Evolutionary conservation across 2,329 filamentous ascomycete genomes (phyloP).

Genomic region (Colletotrichum theobromicola): DNA sequence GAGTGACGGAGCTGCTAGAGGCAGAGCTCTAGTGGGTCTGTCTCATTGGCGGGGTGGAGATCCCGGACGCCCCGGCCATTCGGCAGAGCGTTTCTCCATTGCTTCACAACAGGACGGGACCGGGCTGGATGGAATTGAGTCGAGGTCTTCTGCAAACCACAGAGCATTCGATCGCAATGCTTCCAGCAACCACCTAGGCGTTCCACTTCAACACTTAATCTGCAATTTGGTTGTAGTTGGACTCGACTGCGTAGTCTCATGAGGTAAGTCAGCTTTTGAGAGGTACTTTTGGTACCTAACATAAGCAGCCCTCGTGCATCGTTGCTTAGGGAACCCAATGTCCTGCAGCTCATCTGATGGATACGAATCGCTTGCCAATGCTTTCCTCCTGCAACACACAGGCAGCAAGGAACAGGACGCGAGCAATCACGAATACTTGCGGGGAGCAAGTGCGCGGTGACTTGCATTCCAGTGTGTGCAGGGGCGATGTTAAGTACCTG

Average conservation of each 20-base stretch:
- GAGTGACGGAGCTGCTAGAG: not conserved
- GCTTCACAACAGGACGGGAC: too few species aligned
- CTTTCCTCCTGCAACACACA: not conserved
- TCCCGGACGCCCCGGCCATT: not conserved
- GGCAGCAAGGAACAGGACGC: not conserved
- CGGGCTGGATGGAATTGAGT: not conserved
- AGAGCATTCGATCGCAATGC: not conserved
- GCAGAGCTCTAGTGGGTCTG: constrained; percentile 13
- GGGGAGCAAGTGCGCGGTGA: not conserved
- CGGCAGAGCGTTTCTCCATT: constrained; percentile 17
- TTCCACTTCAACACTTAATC: not conserved
- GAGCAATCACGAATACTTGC: not conserved
- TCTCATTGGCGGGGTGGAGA: not conserved
- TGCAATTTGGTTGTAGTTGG: not conserved
- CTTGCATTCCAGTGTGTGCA: not conserved
- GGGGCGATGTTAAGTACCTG: not conserved
- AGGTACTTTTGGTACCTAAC: not conserved
- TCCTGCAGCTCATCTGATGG: not conserved
- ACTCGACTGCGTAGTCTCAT: not conserved
- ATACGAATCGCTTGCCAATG: not conserved
- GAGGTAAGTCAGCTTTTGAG: too few species aligned
- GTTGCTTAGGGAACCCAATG: not conserved
- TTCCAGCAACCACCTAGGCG: not conserved
- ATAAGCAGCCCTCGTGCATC: not conserved
- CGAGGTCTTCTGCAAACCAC: not conserved